Conservation (phyloP, 441 rosid genomes). For the Euphorbia schlechtendalii region DNA sequence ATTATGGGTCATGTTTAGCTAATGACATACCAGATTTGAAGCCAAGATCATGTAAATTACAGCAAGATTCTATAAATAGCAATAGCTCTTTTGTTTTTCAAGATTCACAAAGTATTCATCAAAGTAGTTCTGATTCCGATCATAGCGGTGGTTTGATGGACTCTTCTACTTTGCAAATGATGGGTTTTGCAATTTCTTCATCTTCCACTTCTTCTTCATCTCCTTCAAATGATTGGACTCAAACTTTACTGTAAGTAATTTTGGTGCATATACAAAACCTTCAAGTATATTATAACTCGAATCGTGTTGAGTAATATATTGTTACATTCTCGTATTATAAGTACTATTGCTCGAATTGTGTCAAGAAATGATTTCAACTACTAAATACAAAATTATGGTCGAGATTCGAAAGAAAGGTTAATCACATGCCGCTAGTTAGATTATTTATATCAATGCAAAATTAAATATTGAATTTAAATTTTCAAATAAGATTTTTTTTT, state of each 20-base stretch:
- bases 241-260: slow-evolving; percentile 44
- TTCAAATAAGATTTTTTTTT: too few relatives aligned
- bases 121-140: slow-evolving; percentile 33
- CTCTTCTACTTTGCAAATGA: slow-evolving; percentile 56
- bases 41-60: slow-evolving; percentile 25
- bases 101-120: slow-evolving; percentile 26
- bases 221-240: slow-evolving; percentile 59
- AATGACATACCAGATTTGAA: slow-evolving; percentile 29
- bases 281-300: too few relatives aligned
- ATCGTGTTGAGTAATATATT: too few relatives aligned
- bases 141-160: slow-evolving; percentile 48
- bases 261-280: too few relatives aligned
- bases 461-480: background rate
- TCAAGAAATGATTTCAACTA: background rate
- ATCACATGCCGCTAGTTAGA: background rate
- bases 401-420: background rate
- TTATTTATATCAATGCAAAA: background rate
- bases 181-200: slow-evolving; percentile 52
- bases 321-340: too few relatives aligned
- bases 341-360: too few relatives aligned
- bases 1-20: slow-evolving; percentile 23
- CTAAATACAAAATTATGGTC: background rate
- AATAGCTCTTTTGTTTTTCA: slow-evolving; percentile 27
- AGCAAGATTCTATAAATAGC: slow-evolving; percentile 8
- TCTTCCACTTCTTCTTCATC: slow-evolving; percentile 38